Base-by-base conservation (phyloP, 1,284 basidiomycete species). In the Amanita bisporigera region DNA sequence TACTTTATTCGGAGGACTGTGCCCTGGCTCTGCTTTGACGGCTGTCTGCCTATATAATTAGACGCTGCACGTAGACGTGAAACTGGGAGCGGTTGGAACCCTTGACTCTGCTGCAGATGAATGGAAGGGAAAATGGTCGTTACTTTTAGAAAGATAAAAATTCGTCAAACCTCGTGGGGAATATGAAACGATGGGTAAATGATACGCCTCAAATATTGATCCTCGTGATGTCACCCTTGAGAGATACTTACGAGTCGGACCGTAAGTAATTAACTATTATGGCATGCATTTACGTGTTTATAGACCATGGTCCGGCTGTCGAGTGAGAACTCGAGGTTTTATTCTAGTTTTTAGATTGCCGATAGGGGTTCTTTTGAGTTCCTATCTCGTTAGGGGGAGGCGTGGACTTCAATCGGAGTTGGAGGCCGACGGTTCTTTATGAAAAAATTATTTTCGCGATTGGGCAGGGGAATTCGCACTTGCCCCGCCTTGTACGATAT, bases 271-370 rank as follows among this genome's bases (percentile, higher is more conserved):
- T 33, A 36, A 14, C 24, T 31, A 38, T 64, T 64, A 64, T 64
- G 63, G 63, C 63, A 64, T 64, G 52, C 12, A 38, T 64, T 64
- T 64, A 64, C 63, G 63, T 64, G n/a, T 62, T 62, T 24, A 45
- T 49, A 26, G 43, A 6, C 61, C 61, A 50, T 49, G 45, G 29
- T 21, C 29, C 47, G 21, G 26, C 45, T 36, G 52, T 58, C 49
- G 26, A 21, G 36, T 21, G 24, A 45, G 36, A 57, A 41, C 47
- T 31, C 47, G 41, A 58, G 38, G 38, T 64, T 55, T 57, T 52
- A 26, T 55, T 55, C 63, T 57, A 64, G 40, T 47, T 40, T 64
- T 64, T 57, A 64, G 52, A 57, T 41, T 64, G 52, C 21, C 54
- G 36, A 64, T 64, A 64, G 63, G 63, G 43, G 63, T 64, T 57